A percentile compares a stretch with the other conserved stretches of the same genome.
phyloP scores from a whole-genome alignment of 192 early-diverging fungal species.

The Entomortierella beljakovae region DNA sequence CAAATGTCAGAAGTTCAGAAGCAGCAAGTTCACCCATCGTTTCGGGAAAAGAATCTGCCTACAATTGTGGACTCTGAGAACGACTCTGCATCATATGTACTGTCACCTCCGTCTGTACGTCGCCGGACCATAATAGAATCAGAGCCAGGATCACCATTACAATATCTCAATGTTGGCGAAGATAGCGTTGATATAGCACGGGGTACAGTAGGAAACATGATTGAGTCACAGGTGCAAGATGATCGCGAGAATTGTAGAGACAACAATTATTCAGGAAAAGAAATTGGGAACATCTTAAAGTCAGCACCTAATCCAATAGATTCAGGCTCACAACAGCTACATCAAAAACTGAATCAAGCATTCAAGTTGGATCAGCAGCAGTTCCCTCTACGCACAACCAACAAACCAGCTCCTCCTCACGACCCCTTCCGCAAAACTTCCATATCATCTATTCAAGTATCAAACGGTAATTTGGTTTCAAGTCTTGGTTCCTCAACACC shows the following conservation, averaged over 20 bases:
- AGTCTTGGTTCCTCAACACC: neutral
- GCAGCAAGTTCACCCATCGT: neutral
- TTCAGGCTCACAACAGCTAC: neutral
- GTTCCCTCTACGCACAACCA: constrained; percentile 23
- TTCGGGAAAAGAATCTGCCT: constrained; percentile 8
- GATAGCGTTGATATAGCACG: neutral
- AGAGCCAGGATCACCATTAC: constrained; percentile 24
- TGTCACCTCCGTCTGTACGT: constrained; percentile 9
- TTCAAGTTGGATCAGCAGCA: constrained; percentile 7
- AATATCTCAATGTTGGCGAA: constrained; percentile 21
- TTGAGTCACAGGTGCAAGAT: neutral
- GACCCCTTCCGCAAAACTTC: constrained; percentile 40
- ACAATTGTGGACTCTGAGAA: constrained; percentile 2
- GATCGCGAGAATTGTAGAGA: neutral
- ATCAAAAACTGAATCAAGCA: constrained; percentile 1
- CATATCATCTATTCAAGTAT: neutral
- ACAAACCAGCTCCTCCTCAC: constrained; percentile 43
- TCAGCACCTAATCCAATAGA: constrained; percentile 7
- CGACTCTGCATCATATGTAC: neutral
- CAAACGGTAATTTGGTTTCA: neutral
- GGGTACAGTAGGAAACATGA: too few species aligned
- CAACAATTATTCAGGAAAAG: too few species aligned
- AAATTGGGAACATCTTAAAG: neutral
- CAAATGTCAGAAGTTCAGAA: neutral
- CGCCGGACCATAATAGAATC: neutral